These are phyloP conservation scores for Podaxis sp. DNA, from an alignment of 768 basidiomycete genomes.

Conservation along the genomic window DNA sequence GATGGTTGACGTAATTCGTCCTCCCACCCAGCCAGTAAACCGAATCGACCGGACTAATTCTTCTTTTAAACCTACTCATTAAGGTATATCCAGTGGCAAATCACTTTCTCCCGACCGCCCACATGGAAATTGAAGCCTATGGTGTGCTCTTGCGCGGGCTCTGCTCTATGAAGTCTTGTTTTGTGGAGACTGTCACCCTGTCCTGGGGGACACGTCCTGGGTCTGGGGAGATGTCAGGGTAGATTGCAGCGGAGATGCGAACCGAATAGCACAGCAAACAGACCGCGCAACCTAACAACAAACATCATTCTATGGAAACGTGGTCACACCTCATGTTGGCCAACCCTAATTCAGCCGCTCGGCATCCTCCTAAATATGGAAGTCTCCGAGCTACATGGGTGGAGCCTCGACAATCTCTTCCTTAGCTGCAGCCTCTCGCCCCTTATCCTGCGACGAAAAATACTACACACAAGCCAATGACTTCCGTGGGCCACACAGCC, in stretches of 20 bases:
- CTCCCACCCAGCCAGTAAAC: not conserved
- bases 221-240: not conserved
- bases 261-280: constrained; percentile 11
- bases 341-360: constrained; percentile 8
- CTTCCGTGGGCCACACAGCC: not conserved
- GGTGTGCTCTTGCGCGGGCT: not conserved
- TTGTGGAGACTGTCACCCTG: not conserved
- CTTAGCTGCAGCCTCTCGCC: constrained; percentile 1
- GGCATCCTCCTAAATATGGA: constrained; percentile 4
- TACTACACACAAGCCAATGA: not conserved
- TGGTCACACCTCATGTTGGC: constrained; percentile 10
- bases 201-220: not conserved
- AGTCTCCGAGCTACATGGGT: not conserved
- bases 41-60: constrained; percentile 7
- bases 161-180: not conserved
- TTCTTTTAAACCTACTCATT: constrained; percentile 1
- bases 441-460: constrained; percentile 10
- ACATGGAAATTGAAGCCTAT: not conserved
- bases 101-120: not conserved
- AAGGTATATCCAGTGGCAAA: not conserved
- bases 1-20: constrained; percentile 10
- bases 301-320: constrained; percentile 14
- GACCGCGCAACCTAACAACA: constrained; percentile 11
- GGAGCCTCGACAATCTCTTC: constrained; percentile 4
- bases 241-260: constrained; percentile 5